Evolutionary conservation across 768 basidiomycete species (phyloP), one percentile per base, ranked within the genome.

Genomic region (Phanerochaete carnosa): DNA sequence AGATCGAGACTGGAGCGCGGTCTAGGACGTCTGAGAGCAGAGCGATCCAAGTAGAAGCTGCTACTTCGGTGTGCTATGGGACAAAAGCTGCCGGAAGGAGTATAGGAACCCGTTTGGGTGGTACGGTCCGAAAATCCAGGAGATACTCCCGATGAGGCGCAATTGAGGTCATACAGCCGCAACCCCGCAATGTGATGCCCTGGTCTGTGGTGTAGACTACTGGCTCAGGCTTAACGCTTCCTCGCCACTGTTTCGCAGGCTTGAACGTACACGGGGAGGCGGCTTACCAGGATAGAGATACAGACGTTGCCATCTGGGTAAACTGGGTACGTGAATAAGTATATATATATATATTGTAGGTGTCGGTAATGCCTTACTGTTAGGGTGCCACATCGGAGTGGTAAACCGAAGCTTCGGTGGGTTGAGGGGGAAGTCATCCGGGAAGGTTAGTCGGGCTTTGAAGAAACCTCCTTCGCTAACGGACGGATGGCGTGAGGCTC

Each of bases 321-420:
- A 73, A 98, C 96, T 98, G 68, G 2, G 22, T 28, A 11, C 5
- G 25, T 45, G 16, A 25, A 28, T 12, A 2, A 39, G 12, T 3
- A 33, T 4, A 49, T 26, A 64, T 63, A 46, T n/a, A n/a, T n/a
- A 62, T 46, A 57, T 58, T 23, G 25, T 60, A 32, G 56, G 39
- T 45, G 29, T 12, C 15, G 15, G 45, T 26, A 26, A 13, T 54
- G 6, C 15, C 89, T 66, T 58, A 95, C 96, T 95, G 73, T 98
- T 99, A 1, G 97, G 97, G 76, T 99, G 97, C 87, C 95, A 94
- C 84, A 99, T 92, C 35, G 88, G 89, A 1, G 97, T 98, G 66
- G 91, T 84, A 70, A 99, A 99, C 23, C 84, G 87, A 92, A 98
- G 92, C 85, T 94, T 95, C 37, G 97, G 96, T 8, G 95, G 95